Conservation (phyloP, 2,329 filamentous ascomycete species). For the Diaporthe destruens region DNA sequence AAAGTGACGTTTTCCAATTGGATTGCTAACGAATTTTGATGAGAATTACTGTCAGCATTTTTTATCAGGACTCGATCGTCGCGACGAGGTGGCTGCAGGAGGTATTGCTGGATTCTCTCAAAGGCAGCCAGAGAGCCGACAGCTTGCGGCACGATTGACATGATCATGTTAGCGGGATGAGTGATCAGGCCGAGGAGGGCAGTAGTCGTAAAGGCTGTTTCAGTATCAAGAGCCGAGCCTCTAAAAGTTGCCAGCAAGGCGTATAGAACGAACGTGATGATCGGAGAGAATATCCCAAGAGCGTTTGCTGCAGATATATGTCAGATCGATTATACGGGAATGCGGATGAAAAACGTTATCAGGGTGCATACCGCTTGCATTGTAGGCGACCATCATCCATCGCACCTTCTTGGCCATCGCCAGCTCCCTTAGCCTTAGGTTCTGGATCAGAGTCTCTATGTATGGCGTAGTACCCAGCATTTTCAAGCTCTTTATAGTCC, state of each 20-base stretch:
- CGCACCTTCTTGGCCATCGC: neutral
- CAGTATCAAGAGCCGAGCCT: neutral
- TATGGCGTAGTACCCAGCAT: neutral
- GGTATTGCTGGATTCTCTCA: slow-evolving; percentile 1
- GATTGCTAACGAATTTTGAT: neutral
- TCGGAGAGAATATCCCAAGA: neutral
- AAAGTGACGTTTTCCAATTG: neutral
- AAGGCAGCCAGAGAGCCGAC: neutral
- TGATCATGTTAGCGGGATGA: slow-evolving; percentile 2
- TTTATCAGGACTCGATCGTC: neutral
- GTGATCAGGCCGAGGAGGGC: neutral
- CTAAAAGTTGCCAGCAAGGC: neutral
- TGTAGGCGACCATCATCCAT: slow-evolving; percentile 14
- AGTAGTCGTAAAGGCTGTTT: neutral
- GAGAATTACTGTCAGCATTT: neutral
- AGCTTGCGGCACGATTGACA: neutral
- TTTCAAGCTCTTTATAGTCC: neutral
- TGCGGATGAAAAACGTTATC: neutral
- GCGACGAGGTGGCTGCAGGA: neutral
- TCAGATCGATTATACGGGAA: neutral
- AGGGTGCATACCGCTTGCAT: neutral
- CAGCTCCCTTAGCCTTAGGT: neutral
- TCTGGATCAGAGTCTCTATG: neutral
- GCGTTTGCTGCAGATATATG: neutral
- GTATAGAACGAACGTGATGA: neutral